Evolutionary conservation across 305 asterid species (phyloP).

Genomic region (Solanum hybrid): DNA sequence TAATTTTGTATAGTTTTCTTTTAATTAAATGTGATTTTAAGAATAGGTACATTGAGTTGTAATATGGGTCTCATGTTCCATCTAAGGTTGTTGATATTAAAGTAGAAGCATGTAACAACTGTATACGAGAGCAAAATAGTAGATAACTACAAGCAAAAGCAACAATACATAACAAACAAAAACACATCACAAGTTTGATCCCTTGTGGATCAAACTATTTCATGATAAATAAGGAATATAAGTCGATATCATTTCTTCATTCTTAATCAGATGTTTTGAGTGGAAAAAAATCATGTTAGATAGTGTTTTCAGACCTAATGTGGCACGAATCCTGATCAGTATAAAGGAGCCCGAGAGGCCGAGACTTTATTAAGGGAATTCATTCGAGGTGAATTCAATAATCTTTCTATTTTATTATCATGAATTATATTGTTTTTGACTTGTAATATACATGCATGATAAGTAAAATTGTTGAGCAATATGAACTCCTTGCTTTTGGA

Average conservation of each 20-base stretch:
- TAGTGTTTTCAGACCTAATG: rapidly evolving
- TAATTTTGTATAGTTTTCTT: neutral
- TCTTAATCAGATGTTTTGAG: neutral
- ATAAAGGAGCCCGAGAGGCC: neutral
- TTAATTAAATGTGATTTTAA: neutral
- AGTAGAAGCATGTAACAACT: neutral
- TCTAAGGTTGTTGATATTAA: neutral
- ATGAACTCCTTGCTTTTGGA: neutral
- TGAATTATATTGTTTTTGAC: neutral
- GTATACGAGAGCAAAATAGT: neutral
- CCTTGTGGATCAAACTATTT: neutral
- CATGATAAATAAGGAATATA: neutral
- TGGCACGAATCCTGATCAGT: rapidly evolving
- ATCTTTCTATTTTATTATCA: neutral
- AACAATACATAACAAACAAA: neutral
- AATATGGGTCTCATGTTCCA: neutral
- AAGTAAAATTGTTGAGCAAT: neutral
- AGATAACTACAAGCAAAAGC: neutral
- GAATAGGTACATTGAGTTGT: neutral
- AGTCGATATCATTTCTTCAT: rapidly evolving
- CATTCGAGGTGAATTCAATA: neutral
- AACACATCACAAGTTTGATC: neutral
- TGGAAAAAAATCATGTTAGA: neutral
- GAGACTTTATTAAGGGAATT: neutral
- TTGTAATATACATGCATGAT: neutral